Evolutionary conservation across 129 eudicot species (phyloP).

Genomic region (Saussurea involucrata): DNA sequence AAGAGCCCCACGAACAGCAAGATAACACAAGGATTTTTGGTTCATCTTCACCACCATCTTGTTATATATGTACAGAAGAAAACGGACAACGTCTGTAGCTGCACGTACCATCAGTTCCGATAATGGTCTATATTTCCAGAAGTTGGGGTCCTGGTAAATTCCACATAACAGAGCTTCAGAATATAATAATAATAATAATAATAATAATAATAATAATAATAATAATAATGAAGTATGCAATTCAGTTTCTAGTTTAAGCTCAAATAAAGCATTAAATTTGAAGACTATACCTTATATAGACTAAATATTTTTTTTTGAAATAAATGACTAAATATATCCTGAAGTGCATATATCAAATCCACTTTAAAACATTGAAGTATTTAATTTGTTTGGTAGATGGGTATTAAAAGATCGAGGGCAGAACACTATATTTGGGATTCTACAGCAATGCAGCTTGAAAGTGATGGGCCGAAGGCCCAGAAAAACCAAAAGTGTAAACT

Average conservation of each 20-base stretch:
- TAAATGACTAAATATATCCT: too few relatives aligned
- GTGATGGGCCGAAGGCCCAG: too few relatives aligned
- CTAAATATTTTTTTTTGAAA: too few relatives aligned
- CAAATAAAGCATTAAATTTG: not conserved
- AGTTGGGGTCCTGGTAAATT: constrained; percentile 78
- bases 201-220: too few relatives aligned
- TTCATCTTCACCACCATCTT: constrained; percentile 82
- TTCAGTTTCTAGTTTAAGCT: not conserved
- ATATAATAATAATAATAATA: too few relatives aligned
- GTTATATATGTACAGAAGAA: constrained; percentile 72
- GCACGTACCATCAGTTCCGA: constrained; percentile 90
- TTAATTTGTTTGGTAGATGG: too few relatives aligned
- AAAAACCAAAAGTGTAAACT: too few relatives aligned
- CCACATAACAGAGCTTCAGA: constrained; percentile 17
- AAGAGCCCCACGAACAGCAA: constrained; percentile 89
- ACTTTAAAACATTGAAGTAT: too few relatives aligned
- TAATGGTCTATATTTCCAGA: constrained; percentile 87
- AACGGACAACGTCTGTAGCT: constrained; percentile 96
- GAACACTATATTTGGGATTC: too few relatives aligned
- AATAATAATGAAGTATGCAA: not conserved
- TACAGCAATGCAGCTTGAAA: too few relatives aligned
- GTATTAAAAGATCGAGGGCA: too few relatives aligned
- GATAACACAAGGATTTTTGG: constrained; percentile 76
- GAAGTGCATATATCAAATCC: too few relatives aligned
- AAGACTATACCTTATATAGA: not conserved